Evolutionary conservation across 345 rosid species (phyloP).

Genomic region (Noccaea caerulescens): DNA sequence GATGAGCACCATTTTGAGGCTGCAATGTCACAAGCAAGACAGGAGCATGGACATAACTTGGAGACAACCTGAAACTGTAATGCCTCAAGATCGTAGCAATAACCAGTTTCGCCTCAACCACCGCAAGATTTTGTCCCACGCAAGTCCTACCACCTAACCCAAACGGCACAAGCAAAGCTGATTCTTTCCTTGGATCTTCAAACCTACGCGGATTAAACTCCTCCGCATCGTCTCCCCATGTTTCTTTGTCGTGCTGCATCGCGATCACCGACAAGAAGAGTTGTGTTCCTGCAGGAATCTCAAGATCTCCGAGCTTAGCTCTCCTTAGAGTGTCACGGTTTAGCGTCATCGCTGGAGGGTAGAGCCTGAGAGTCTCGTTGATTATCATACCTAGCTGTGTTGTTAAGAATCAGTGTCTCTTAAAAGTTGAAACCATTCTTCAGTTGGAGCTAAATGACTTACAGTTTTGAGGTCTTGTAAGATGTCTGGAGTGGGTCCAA

Average conservation of each 20-base stretch:
- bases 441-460: slow-evolving; percentile 34
- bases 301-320: slow-evolving; percentile 60
- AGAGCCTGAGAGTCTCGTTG: slow-evolving; percentile 74
- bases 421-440: neutral
- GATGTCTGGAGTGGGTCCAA: slow-evolving; percentile 48
- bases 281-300: slow-evolving; percentile 68
- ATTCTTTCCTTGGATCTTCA: slow-evolving; percentile 51
- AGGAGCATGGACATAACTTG: slow-evolving; percentile 79
- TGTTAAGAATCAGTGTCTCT: neutral
- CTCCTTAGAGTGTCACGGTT: slow-evolving; percentile 51
- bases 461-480: slow-evolving; percentile 70
- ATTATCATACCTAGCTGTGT: slow-evolving; percentile 64
- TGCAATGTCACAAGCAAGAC: slow-evolving; percentile 52
- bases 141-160: slow-evolving; percentile 67
- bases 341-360: slow-evolving; percentile 65
- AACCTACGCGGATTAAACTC: slow-evolving; percentile 74
- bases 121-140: slow-evolving; percentile 61
- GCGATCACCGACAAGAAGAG: slow-evolving; percentile 53
- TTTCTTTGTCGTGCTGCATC: slow-evolving; percentile 60
- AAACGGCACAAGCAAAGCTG: slow-evolving; percentile 57
- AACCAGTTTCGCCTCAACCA: slow-evolving; percentile 58
- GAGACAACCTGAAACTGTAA: slow-evolving; percentile 55
- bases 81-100: slow-evolving; percentile 60
- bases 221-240: slow-evolving; percentile 76
- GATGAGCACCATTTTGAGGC: slow-evolving; percentile 75